Evolutionary conservation across 2,329 filamentous ascomycete genomes (phyloP).

Genomic region (Epichloe sp.): DNA sequence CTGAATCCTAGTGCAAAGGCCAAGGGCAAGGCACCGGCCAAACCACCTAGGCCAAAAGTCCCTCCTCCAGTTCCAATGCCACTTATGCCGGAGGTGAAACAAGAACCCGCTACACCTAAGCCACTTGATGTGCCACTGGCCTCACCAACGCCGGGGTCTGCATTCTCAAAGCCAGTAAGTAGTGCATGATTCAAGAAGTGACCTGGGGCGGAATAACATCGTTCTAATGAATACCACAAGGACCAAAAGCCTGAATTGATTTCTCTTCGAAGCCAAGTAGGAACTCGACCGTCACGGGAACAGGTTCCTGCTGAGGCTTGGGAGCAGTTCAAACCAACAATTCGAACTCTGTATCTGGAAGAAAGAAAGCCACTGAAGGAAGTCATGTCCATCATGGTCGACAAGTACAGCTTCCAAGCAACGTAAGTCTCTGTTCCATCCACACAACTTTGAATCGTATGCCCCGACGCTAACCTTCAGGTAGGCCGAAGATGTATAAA

Average conservation of each 20-base stretch:
- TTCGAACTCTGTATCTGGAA: conserved; percentile 33
- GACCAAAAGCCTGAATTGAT: conserved; percentile 16
- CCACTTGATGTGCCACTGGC: conserved; percentile 11
- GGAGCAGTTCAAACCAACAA: conserved; percentile 34
- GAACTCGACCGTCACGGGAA: conserved; percentile 26
- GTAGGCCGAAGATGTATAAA: conserved; percentile 41
- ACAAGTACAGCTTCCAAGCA: conserved; percentile 33
- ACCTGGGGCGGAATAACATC: not conserved
- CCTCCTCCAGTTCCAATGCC: conserved; percentile 11
- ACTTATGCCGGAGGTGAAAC: conserved; percentile 16
- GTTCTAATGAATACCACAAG: conserved; percentile 9
- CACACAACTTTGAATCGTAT: not conserved
- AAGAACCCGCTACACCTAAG: conserved; percentile 18
- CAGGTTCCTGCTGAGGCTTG: conserved; percentile 32
- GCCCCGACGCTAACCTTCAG: conserved; percentile 8
- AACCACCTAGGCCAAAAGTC: conserved; percentile 17
- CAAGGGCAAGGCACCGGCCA: conserved; percentile 23
- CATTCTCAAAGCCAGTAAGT: conserved; percentile 15
- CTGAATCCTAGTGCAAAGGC: conserved; percentile 18
- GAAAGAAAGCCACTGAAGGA: conserved; percentile 38
- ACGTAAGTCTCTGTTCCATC: conserved; percentile 25
- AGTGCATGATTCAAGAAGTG: not conserved
- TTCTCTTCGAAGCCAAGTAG: conserved; percentile 18
- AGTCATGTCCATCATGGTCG: conserved; percentile 36
- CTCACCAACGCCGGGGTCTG: conserved; percentile 10